Evolutionary conservation across 208 protist genomes (phyloP), one percentile per base, ranked within the genome.

Genomic region (Leishmania amazonensis): DNA sequence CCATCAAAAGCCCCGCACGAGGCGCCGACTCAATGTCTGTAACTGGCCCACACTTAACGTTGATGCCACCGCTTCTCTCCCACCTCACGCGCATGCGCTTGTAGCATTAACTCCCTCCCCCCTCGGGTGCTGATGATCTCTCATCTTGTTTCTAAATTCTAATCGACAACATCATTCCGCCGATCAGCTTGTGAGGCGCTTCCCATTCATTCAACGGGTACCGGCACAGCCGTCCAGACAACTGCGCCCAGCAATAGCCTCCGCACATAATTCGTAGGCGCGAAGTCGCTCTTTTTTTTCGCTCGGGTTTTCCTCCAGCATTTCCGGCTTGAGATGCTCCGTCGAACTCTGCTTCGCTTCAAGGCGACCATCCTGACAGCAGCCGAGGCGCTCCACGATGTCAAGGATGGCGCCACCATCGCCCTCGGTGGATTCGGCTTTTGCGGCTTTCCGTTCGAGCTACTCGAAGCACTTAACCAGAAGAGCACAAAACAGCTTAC

Each of bases 391-490:
- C n/a, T 96, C 1, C 77, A 81, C 7, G 93, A 94, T 75, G 71
- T 96, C 0, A 7, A 21, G 15, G 75, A 90, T 38, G 91, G 90
- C 17, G 85, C 90, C 17, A 90, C 81, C 2, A 83, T 91, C 42
- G 84, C 96, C 1, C 81, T 96, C 40, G 94, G 97, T 70, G 98
- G 97, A 64, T 99, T 99, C 87, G 96, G 97, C 9, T 67, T 99
- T 6, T 98, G 94, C 82, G 98, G 97, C 54, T 93, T 97, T 28
- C 93, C 97, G 47, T 93, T 98, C 76, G 91, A 93, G 40, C 89
- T 98, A 4, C 94, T 99, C 57, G 71, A 75, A 40, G 97, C 88
- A n/a, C 53, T 99, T 15, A 81, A 90, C 57, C 76, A 78, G 21
- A 78, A 4, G 3, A 85, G 84, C 5, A 79, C 80, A 2, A 95